Evolutionary conservation across 768 basidiomycete genomes (phyloP).

Genomic region (Phanerochaete carnosa): DNA sequence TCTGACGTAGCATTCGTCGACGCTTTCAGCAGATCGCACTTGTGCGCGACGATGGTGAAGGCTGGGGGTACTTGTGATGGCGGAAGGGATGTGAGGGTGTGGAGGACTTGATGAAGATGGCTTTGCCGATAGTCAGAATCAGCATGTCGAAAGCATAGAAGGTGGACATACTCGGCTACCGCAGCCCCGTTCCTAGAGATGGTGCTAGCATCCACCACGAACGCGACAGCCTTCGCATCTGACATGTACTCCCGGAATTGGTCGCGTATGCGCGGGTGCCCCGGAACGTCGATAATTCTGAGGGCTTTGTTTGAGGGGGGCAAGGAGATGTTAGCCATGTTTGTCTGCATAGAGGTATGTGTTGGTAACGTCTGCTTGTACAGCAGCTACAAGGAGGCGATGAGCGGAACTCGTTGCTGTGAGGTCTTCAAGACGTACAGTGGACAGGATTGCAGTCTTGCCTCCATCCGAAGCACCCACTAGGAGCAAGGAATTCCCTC

Average conservation of each 20-base stretch:
- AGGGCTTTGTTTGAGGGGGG: slow-evolving; percentile 41
- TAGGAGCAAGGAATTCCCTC: slow-evolving; percentile 66
- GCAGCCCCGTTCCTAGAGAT: slow-evolving; percentile 70
- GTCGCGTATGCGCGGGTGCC: slow-evolving; percentile 77
- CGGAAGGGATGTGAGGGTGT: slow-evolving; percentile 67
- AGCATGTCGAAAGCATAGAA: slow-evolving; percentile 1
- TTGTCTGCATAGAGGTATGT: slow-evolving; percentile 76
- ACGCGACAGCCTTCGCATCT: slow-evolving; percentile 63
- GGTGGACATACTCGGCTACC: slow-evolving; percentile 72
- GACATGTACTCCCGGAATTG: slow-evolving; percentile 67
- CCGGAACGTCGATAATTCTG: slow-evolving; percentile 72
- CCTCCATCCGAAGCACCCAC: slow-evolving; percentile 75
- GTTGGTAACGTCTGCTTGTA: slow-evolving; percentile 64
- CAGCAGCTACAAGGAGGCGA: slow-evolving; percentile 45
- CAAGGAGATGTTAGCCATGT: slow-evolving; percentile 48
- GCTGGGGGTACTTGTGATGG: slow-evolving; percentile 62
- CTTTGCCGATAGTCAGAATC: slow-evolving; percentile 32
- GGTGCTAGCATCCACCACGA: slow-evolving; percentile 78
- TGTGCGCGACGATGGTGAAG: slow-evolving; percentile 72
- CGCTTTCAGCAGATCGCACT: slow-evolving; percentile 64
- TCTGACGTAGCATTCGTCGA: slow-evolving; percentile 35
- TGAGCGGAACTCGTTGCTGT: slow-evolving; percentile 12
- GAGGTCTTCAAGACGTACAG: slow-evolving; percentile 40
- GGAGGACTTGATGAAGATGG: slow-evolving; percentile 69
- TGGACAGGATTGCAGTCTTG: slow-evolving; percentile 75